Conservation (phyloP, 768 basidiomycete genomes). For the Sarcomyxa edulis region DNA sequence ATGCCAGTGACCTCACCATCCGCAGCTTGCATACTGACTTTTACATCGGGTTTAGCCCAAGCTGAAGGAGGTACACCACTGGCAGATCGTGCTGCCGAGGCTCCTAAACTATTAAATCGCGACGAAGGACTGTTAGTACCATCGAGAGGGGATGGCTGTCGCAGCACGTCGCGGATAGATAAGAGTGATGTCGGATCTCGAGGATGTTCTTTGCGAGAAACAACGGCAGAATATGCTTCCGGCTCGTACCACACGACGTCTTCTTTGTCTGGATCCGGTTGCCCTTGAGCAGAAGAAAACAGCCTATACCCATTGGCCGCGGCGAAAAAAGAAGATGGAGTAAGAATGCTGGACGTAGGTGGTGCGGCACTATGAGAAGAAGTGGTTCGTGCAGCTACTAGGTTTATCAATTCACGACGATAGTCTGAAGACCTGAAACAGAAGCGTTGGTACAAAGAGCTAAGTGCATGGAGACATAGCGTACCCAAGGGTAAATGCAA, state of each 20-base stretch:
- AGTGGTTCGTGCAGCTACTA: slow-evolving; percentile 25
- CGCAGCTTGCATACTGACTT: slow-evolving; percentile 43
- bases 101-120: slow-evolving; percentile 16
- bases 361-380: slow-evolving; percentile 15
- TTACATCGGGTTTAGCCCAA: slow-evolving; percentile 55
- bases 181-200: slow-evolving; percentile 54
- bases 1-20: slow-evolving; percentile 41
- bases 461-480: slow-evolving; percentile 9
- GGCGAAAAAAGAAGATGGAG: slow-evolving; percentile 43
- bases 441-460: slow-evolving; percentile 1
- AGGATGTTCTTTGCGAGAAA: slow-evolving; percentile 59
- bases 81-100: slow-evolving; percentile 8
- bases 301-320: slow-evolving; percentile 43
- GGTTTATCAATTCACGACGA: slow-evolving; percentile 36
- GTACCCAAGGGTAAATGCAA: slow-evolving; percentile 70
- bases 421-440: slow-evolving; percentile 54
- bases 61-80: slow-evolving; percentile 32
- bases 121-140: slow-evolving; percentile 10
- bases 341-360: slow-evolving; percentile 19
- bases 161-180: slow-evolving; percentile 56
- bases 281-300: slow-evolving; percentile 33
- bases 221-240: slow-evolving; percentile 54
- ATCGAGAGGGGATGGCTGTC: slow-evolving; percentile 43
- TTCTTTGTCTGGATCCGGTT: slow-evolving; percentile 58
- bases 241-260: slow-evolving; percentile 54